These are phyloP conservation scores for Pinus taeda DNA, from an alignment of 75 land plant genomes.

Conservation along the genomic window DNA sequence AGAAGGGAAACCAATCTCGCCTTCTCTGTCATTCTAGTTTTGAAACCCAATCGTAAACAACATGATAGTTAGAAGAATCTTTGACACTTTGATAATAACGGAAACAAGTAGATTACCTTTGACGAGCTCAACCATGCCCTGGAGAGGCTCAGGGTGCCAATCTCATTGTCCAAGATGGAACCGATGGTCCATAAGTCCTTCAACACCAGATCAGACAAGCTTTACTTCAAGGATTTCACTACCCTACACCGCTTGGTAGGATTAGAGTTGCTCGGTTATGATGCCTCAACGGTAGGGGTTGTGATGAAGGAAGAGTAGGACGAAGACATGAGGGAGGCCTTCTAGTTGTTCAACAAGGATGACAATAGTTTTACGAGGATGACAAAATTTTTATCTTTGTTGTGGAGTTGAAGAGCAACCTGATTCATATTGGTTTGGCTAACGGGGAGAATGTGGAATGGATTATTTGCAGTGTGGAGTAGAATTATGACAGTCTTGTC, in stretches of 20 bases:
- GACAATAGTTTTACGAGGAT: constrained; percentile 38
- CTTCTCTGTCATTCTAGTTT: no score
- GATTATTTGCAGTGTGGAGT: constrained; percentile 64
- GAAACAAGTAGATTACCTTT: no score
- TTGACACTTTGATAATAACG: no score
- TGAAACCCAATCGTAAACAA: no score
- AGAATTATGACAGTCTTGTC: constrained; percentile 53
- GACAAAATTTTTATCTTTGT: constrained; percentile 39
- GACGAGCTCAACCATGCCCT: constrained; percentile 28
- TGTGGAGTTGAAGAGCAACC: constrained; percentile 54
- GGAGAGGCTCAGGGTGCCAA: constrained; percentile 50
- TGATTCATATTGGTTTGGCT: constrained; percentile 45
- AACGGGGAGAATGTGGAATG: constrained; percentile 33
- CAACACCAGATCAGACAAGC: constrained; percentile 24
- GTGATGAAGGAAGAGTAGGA: constrained; percentile 30
- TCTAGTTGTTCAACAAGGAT: constrained; percentile 75
- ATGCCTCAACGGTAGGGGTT: background rate
- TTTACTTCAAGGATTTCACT: constrained; percentile 57
- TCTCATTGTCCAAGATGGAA: constrained; percentile 22
- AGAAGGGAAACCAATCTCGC: no score
- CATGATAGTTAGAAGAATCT: no score
- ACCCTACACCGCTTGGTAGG: constrained; percentile 44
- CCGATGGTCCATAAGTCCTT: constrained; percentile 10
- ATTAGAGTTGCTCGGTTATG: constrained; percentile 31
- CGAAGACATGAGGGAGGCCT: constrained; percentile 66